Percentiles rank a stretch among this genome's conserved stretches.
These are phyloP conservation scores for Santalum album DNA, from an alignment of 164 flowering plant species.

Conservation along the genomic window DNA sequence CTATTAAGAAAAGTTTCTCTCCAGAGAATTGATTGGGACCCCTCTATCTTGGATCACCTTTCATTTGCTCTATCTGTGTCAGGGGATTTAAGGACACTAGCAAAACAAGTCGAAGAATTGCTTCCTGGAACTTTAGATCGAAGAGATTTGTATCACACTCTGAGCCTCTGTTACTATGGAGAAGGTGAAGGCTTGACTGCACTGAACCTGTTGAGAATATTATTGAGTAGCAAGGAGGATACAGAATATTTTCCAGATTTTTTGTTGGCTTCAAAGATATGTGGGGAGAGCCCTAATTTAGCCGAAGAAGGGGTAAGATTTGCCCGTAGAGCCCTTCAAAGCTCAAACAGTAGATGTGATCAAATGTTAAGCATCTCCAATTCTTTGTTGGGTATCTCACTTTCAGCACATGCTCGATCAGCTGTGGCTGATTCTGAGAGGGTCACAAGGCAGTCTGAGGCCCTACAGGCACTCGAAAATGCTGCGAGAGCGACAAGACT, in stretches of 20 bases:
- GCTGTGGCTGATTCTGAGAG: slow-evolving; percentile 5
- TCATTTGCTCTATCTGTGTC: slow-evolving; percentile 6
- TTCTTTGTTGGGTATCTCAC: neutral
- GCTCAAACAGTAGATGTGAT: slow-evolving; percentile 2
- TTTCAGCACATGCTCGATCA: slow-evolving; percentile 1
- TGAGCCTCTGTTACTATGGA: slow-evolving; percentile 5
- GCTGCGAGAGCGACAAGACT: neutral
- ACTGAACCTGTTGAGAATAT: neutral
- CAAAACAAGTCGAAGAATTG: neutral
- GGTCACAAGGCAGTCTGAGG: neutral
- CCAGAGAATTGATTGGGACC: neutral
- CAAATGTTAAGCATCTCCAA: neutral
- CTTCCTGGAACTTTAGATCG: slow-evolving; percentile 1
- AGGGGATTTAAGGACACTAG: neutral
- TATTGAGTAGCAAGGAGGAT: neutral
- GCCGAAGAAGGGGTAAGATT: slow-evolving; percentile 3
- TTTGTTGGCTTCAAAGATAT: slow-evolving; percentile 1
- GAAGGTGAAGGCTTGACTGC: slow-evolving; percentile 3
- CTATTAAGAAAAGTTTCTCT: slow-evolving; percentile 1
- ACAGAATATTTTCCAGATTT: neutral
- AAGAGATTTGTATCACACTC: neutral
- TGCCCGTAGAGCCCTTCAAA: slow-evolving; percentile 3
- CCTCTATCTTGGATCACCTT: slow-evolving; percentile 5
- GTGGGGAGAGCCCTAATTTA: slow-evolving; percentile 1
- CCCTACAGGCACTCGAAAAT: slow-evolving; percentile 3